Evolutionary conservation across 2,329 filamentous ascomycete genomes (phyloP), one percentile per base, ranked within the genome.

Genomic region (Fusarium neocosmosporiellum): DNA sequence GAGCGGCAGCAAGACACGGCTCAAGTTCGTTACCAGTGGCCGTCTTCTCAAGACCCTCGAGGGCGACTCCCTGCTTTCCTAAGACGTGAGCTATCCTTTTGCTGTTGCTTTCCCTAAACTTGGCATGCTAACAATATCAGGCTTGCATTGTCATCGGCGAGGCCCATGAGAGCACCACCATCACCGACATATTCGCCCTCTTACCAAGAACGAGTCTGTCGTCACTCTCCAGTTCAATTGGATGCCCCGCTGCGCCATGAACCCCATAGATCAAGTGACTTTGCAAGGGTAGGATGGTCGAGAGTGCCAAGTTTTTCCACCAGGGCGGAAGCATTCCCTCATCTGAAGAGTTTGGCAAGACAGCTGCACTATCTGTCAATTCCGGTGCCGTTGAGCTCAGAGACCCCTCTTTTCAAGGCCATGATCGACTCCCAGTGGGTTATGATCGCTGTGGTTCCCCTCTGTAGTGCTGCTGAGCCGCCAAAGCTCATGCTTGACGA

Each of bases 351-450:
- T 20, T 41, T 41, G n/a, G 37, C n/a, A 11, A 20, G 37, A 41
- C 33, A 16, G 14, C 7, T 22, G 39, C 18, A 22, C 5, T 5
- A 33, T 24, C 37, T 7, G n/a, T 34, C 33, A 34, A 34, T 11
- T 29, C 4, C 0, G 48, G 66, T 14, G 2, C 6, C 8, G 33
- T 14, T 31, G 4, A 29, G 5, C 1, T 4, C 13, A 2, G 50
- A 67, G 0, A n/a, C 36, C 10, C 3, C 5, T 2, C 16, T 18
- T 1, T 58, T 67, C 6, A 14, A 14, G 11, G 5, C 22, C 13
- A 66, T 64, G 8, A 14, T 67, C 3, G n/a, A 24, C 1, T 8
- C 61, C 10, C 67, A 70, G 7, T 65, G 67, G 67, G n/a, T 22
- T 5, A 60, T 53, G 14, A n/a, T 61, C 1, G 0, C 57, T 1